Base-by-base conservation (phyloP, 2,329 filamentous ascomycete genomes). In the Macroventuria anomochaeta region DNA sequence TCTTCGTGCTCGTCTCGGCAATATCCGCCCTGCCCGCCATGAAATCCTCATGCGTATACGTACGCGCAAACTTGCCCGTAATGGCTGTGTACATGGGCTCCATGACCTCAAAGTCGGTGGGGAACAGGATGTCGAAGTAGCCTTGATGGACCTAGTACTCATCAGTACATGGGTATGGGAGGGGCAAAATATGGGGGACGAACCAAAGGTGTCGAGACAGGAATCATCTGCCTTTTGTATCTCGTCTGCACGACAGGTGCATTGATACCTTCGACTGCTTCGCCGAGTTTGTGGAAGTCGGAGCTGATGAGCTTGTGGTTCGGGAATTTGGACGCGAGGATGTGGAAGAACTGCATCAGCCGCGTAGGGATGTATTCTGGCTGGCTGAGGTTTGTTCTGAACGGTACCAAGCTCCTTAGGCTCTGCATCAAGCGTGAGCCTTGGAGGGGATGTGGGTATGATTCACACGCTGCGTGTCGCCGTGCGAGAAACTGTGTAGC, bases 111-210 rank as follows among this genome's bases (percentile, higher is more conserved):
- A 99, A 99, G 76, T 99, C 89, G 10, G 95, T 99, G 0, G 95
- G 95, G 78, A 99, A 99, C 71, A 99, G 87, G 67, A 99, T 97
- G 73, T 99, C 96, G 72, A 99, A 99, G 77, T 96, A 97, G 38
- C 95, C 96, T 79, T 99, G 96, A 74, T 97, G 93, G 40, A 97
- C 91, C 91, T 96, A 15, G 3, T 37, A 5, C 11, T 25, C 25
- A n/a, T 64, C 32, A 58, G 52, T 38, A 13, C 2, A 25, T 13
- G 15, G n/a, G n/a, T n/a, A n/a, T n/a, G n/a, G n/a, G n/a, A n/a
- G n/a, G n/a, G n/a, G n/a, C n/a, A n/a, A n/a, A n/a, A n/a, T n/a
- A n/a, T n/a, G n/a, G n/a, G n/a, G n/a, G n/a, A n/a, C n/a, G n/a
- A n/a, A n/a, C 95, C 73, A 96, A 83, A 47, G 93, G 92, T 4